Evolutionary conservation across 306 rosid species (phyloP).

Genomic region (Fragaria vesca): DNA sequence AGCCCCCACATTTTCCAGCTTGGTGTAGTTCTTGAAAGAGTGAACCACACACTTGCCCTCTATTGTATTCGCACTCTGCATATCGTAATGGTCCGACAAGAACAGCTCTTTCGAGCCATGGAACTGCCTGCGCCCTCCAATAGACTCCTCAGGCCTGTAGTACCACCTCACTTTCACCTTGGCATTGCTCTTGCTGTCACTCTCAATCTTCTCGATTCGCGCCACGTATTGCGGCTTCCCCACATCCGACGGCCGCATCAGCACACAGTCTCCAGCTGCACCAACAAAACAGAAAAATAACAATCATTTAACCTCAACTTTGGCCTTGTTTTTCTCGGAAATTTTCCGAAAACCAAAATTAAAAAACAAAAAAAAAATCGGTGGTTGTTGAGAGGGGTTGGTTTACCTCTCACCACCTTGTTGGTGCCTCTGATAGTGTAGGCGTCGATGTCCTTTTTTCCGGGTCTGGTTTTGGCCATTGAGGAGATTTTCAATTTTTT

Average conservation of each 20-base stretch:
- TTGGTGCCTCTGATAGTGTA: constrained; percentile 85
- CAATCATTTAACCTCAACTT: not conserved
- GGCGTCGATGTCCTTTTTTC: constrained; percentile 66
- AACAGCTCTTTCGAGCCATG: constrained; percentile 88
- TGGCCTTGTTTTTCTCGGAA: not conserved
- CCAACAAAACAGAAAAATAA: constrained; percentile 6
- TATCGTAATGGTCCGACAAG: constrained; percentile 72
- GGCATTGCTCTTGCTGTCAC: constrained; percentile 52
- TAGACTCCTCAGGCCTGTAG: constrained; percentile 84
- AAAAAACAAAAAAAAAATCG: not conserved
- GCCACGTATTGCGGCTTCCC: constrained; percentile 81
- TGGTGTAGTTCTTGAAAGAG: constrained; percentile 76
- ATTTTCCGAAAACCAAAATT: not conserved
- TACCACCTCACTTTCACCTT: constrained; percentile 83
- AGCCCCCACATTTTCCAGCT: constrained; percentile 76
- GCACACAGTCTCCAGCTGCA: constrained; percentile 62
- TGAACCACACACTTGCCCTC: constrained; percentile 81
- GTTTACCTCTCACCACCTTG: constrained; percentile 82
- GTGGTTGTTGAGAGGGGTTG: not conserved
- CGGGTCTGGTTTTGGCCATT: constrained; percentile 86
- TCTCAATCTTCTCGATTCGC: constrained; percentile 74
- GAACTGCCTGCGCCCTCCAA: constrained; percentile 84
- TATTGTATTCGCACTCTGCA: constrained; percentile 82
- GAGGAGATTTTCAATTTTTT: constrained; percentile 27
- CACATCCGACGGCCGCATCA: constrained; percentile 82